Base-by-base conservation (phyloP, 805 yeast species). In the Zygoascus ofunaensis region DNA sequence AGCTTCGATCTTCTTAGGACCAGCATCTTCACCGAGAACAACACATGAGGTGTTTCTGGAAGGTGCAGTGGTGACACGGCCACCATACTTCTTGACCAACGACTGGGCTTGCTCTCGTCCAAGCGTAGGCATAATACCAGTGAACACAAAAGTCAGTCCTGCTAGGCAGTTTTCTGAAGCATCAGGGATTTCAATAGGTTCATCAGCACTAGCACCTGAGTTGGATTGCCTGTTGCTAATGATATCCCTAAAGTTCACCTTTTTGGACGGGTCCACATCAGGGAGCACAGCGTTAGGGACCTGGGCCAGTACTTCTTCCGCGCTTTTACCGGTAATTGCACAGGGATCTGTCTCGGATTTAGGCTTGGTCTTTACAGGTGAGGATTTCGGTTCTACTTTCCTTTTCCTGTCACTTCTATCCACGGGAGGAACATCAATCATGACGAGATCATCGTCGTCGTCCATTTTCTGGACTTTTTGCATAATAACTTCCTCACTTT, bases 1-100 rank as follows among this genome's bases (percentile, higher is more conserved):
- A 56, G 80, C 85, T 55, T 77, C 76, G 36, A 92, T 77, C 62
- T 92, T 92, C n/a, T 87, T 79, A 2, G 97, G 97, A 0, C 98
- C 98, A 2, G 98, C 97, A 53, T 92, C 97, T 42, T 74, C 87
- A 5, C 98, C 98, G 24, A 92, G 70, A 1, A 92, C 97, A 2
- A 90, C 95, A 38, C 87, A 70, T 20, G 87, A 76, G 0, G 98
- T 92, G 56, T 82, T 85, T 8, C 86, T 77, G 45, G 92, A 83
- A 21, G 90, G 81, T 0, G 95, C 76, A 54, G 85, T 79, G 0
- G 67, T 85, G 15, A 90, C 94, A 55, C 80, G 80, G 3, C 95
- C 98, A 14, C 98, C 98, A 56, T 90, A 87, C 50, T 74, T 72
- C 54, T 85, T 80, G 4, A 96, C 95, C 10, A 84, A 57, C 20